Conservation (phyloP, 768 basidiomycete species). For the Boletus bicolor region DNA sequence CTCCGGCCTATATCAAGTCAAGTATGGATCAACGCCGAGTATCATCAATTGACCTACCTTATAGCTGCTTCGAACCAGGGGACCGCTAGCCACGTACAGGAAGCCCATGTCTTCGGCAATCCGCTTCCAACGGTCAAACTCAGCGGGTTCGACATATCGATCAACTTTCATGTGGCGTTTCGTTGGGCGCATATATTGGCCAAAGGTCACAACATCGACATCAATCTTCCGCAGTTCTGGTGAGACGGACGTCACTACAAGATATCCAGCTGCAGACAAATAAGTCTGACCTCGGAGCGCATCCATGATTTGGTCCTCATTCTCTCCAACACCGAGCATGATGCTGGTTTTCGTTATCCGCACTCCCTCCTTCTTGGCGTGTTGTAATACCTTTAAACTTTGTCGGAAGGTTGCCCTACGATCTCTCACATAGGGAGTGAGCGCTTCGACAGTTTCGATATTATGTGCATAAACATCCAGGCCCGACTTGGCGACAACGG, state of each 20-base stretch:
- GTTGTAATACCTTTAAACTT: slow-evolving; percentile 75
- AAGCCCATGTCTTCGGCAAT: slow-evolving; percentile 93
- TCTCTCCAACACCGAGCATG: slow-evolving; percentile 97
- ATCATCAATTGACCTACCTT: slow-evolving; percentile 58
- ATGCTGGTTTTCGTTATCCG: slow-evolving; percentile 96
- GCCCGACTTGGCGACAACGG: slow-evolving; percentile 85
- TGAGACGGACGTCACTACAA: not conserved
- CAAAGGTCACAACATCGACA: slow-evolving; percentile 98
- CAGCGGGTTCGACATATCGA: slow-evolving; percentile 89
- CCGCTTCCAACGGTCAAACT: slow-evolving; percentile 89
- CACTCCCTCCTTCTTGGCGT: slow-evolving; percentile 80
- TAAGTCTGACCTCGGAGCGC: slow-evolving; percentile 69
- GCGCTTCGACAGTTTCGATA: slow-evolving; percentile 89
- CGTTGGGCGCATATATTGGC: slow-evolving; percentile 99
- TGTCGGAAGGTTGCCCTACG: slow-evolving; percentile 88
- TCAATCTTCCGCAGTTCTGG: slow-evolving; percentile 82
- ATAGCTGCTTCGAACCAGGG: slow-evolving; percentile 93
- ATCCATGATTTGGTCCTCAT: slow-evolving; percentile 73
- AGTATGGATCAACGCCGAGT: not conserved
- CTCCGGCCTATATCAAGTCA: slow-evolving; percentile 68
- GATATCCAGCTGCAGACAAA: not conserved
- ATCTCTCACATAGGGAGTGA: slow-evolving; percentile 95
- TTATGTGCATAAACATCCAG: slow-evolving; percentile 99
- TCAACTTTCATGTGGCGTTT: slow-evolving; percentile 99
- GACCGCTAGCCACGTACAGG: slow-evolving; percentile 95